phyloP scores from a whole-genome alignment of 192 early-diverging fungal species.

The Cladochytrium replicatum region DNA sequence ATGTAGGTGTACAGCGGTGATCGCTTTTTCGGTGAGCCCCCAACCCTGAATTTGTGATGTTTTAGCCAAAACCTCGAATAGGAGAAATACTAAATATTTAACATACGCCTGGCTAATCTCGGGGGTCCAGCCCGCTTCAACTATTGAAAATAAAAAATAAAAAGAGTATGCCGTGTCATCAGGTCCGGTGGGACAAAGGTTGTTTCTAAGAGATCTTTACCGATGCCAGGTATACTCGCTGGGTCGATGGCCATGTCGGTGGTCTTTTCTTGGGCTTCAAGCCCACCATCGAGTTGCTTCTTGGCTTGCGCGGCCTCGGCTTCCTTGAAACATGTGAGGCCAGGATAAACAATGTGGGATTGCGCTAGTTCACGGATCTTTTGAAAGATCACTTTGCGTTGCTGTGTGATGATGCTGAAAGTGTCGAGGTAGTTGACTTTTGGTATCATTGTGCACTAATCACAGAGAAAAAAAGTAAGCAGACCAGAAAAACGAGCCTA shows the following conservation, averaged over 20 bases:
- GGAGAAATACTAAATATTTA: too few species aligned
- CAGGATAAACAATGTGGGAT: slow-evolving; percentile 71
- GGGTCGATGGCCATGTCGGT: slow-evolving; percentile 61
- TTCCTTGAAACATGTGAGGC: slow-evolving; percentile 61
- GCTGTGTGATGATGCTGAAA: slow-evolving; percentile 59
- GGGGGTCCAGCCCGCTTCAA: slow-evolving; percentile 87
- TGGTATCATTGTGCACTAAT: slow-evolving; percentile 80
- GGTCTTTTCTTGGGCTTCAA: slow-evolving; percentile 9
- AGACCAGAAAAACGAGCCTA: not conserved
- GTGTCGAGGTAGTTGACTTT: slow-evolving; percentile 76
- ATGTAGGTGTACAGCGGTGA: slow-evolving; percentile 56
- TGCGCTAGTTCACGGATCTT: slow-evolving; percentile 68
- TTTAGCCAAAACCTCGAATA: too few species aligned
- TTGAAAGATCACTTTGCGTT: slow-evolving; percentile 62
- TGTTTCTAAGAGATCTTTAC: slow-evolving; percentile 24
- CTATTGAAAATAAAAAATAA: slow-evolving; percentile 16
- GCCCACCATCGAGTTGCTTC: slow-evolving; percentile 23
- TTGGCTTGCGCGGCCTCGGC: too few species aligned
- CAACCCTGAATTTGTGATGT: not conserved
- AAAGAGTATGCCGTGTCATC: not conserved
- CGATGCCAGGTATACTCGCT: slow-evolving; percentile 75
- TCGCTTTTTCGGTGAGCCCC: slow-evolving; percentile 27
- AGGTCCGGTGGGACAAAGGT: too few species aligned
- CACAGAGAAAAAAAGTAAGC: slow-evolving; percentile 2
- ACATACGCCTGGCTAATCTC: slow-evolving; percentile 58